Evolutionary conservation across 768 basidiomycete species (phyloP).

Genomic region (Tulasnella sp.): DNA sequence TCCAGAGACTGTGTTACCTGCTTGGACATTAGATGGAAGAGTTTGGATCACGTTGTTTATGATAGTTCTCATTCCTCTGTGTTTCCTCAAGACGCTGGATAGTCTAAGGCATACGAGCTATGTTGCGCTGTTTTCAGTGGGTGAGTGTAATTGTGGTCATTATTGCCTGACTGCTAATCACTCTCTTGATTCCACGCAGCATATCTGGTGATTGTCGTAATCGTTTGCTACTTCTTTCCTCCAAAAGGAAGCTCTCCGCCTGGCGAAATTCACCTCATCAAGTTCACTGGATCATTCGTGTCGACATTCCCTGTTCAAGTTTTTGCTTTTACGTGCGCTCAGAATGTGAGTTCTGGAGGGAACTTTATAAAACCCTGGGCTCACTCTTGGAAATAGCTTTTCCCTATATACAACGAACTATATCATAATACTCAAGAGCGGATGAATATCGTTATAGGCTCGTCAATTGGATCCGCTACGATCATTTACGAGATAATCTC

Average conservation of each 20-base stretch:
- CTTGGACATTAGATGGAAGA: constrained; percentile 62
- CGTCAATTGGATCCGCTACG: constrained; percentile 75
- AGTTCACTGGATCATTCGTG: constrained; percentile 64
- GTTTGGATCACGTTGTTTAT: constrained; percentile 76
- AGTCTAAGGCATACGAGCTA: constrained; percentile 85
- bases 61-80: constrained; percentile 62
- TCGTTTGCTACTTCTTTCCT: constrained; percentile 67
- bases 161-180: neutral
- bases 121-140: constrained; percentile 78
- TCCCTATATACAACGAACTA: constrained; percentile 90
- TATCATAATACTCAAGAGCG: constrained; percentile 62
- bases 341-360: constrained; percentile 51
- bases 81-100: constrained; percentile 71
- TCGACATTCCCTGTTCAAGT: constrained; percentile 88
- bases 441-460: constrained; percentile 77
- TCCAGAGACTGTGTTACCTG: constrained; percentile 52
- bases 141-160: constrained; percentile 33
- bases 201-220: constrained; percentile 67
- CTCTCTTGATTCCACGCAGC: constrained; percentile 28
- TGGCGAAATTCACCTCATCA: constrained; percentile 58
- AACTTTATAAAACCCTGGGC: neutral
- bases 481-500: constrained; percentile 81
- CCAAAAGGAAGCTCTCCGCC: constrained; percentile 45
- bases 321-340: constrained; percentile 83
- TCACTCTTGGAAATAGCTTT: constrained; percentile 42